Evolutionary conservation across 2,329 filamentous ascomycete species (phyloP), one percentile per base, ranked within the genome.

Genomic region (Pseudocercospora vitis): DNA sequence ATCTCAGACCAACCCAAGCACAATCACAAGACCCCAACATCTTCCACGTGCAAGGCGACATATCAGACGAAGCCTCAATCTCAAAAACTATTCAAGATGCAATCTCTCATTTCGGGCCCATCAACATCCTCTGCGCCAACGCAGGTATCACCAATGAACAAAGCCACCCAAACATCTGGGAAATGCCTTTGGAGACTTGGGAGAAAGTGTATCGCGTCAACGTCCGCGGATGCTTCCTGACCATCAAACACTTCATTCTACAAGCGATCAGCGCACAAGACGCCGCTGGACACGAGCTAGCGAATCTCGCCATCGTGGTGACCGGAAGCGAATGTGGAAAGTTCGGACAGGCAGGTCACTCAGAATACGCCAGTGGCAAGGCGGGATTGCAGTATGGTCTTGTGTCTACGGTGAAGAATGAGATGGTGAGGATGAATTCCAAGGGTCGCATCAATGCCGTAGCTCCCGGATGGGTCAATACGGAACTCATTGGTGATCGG

Each of bases 201-300:
- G 77, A 81, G 47, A 73, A 75, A 50, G 75, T 74, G 1, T 80
- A 81, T 58, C 68, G 70, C 18, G 71, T 73, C 18, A 81, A 81
- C 56, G 72, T 77, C 12, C 74, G 76, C 12, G 79, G 78, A 4
- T 80, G 77, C 1, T 82, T 80, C 56, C 68, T 83, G 2, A 79
- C 78, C 0, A 76, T 82, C 64, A 82, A 82, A 60, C 76, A 81
- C 55, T 82, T 81, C 63, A 67, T 82, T 4, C 73, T 68, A 26
- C 66, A 68, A 1, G 74, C 77, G 0, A 70, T 74, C 11, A 56
- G 62, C 3, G 55, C 64, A 2, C 78, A 81, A 57, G 61, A 73
- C 18, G 57, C 54, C 12, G 32, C 33, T 2, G 59, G 64, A 0
- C 63, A 64, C 28, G 74, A 79, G 55, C 54, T 81, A 3, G 63